Base-by-base conservation (phyloP, 805 yeast species). In the Schizosaccharomyces cryophilus region DNA sequence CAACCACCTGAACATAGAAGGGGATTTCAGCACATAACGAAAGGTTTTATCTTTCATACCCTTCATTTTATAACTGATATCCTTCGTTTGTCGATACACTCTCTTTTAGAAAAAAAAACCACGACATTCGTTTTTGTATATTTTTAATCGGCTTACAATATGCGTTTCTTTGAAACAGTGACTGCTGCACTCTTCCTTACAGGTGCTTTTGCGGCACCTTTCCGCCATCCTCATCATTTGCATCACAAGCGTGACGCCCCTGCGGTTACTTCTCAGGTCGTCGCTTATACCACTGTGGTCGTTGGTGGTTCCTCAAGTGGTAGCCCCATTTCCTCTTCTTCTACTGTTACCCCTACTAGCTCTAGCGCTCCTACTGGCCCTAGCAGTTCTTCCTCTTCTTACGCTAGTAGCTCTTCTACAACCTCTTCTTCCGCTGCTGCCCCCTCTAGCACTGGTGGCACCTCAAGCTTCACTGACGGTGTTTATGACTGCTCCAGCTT, bases 381-480 rank as follows among this genome's bases (percentile, higher is more conserved):
- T 4, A 7, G 42, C 11, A 9, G 42, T 24, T 56, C 60, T 24
- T 38, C 26, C 21, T 21, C 42, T 19, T 21, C 42, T 38, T 24
- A 4, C 17, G 38, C 30, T 17, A 17, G 35, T 29, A 11, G 30
- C n/a, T 26, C 42, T 40, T 17, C 47, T 40, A 11, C 58, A 17
- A 9, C 58, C 42, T 11, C 58, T 11, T 9, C 40, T 31, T 9
- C 40, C n/a, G 42, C 40, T 31, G 13, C 58, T 24, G 13, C 40
- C n/a, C 6, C 40, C n/a, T 29, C 40, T 35, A 15, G 35, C 24
- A n/a, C 19, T 35, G 17, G 40, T 21, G n/a, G 58, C 42, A 13
- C 40, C 17, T 9, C 19, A 11, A 21, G 21, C 21, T 90, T 93
- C 73, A 73, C 75, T 69, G 95, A 87, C 69, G 95, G 95, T 70